Evolutionary conservation across 2,329 filamentous ascomycete genomes (phyloP), one percentile per base, ranked within the genome.

Genomic region (Aspergillus brunneoviolaceus): DNA sequence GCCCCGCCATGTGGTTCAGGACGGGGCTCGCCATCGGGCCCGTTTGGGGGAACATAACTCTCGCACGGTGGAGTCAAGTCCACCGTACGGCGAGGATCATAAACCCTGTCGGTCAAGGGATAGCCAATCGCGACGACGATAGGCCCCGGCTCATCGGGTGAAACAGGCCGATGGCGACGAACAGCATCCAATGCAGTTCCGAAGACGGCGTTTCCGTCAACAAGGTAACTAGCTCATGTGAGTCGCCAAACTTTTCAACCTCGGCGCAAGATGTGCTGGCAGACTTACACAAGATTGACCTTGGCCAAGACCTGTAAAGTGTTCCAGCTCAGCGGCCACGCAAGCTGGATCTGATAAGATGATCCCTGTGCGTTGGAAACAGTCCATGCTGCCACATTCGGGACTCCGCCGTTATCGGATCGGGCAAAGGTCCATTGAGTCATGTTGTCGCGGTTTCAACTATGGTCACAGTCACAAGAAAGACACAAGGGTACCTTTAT

Each of bases 1-100:
- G 80, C 81, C 35, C 80, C 80, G 5, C 80, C 80, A 16, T 74
- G 71, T 0, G 73, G 29, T 10, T 62, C 56, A 11, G 49, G 23
- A 9, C 57, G 55, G 14, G 58, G 51, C 4, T 52, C 55, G 9
- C 65, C 74, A 11, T 76, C 71, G 0, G 72, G 69, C 1, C 62
- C 51, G 0, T 63, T 58, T 3, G 73, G 72, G 0, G 68, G 60
- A 2, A 68, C 61, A 14, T 68, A 70, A 16, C 54, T 58, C 12
- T 61, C 52, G 9, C 62, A 65, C 0, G 62, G 68, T 2, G 68
- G 69, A 1, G 68, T 70, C 33, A 69, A 49, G 47, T 70, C 67
- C 16, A 56, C 58, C 25, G 31, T 58, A 19, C 68, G 64, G 23
- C 63, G 62, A 33, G 63, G 60, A 53, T 66, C 64, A 57, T 63